Base-by-base conservation (phyloP, 2,329 filamentous ascomycete genomes). In the Alternaria arbusti region DNA sequence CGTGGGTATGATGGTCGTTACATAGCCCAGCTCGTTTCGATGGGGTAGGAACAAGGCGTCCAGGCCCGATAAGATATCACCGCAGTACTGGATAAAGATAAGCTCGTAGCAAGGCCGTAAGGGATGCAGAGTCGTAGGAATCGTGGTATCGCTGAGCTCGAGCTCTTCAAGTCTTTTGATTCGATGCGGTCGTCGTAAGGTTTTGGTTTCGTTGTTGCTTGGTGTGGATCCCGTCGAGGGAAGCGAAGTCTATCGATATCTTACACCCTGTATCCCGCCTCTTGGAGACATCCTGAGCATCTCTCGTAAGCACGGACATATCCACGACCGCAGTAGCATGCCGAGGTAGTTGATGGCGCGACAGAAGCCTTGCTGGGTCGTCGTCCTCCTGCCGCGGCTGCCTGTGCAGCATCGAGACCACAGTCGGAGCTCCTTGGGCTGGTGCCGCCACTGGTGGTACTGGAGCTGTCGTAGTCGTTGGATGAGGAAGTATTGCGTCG, bases 391-490 rank as follows among this genome's bases (percentile, higher is more conserved):
- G 71, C 61, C 17, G 74, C 73, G 17, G 56, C 60, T 28, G 50
- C 61, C 26, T 63, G 60, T 9, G 61, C 49, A 28, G 72, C 63
- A 49, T 84, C 82, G 23, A 84, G 78, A 20, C 81, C 82, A 61
- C 79, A 82, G 54, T 83, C 83, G 32, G 79, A 79, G 72, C 81
- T 84, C 46, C 80, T 74, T 10, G 87, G 86, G 74, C 87, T 88
- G 70, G 85, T 86, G 15, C 83, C 86, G 54, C 86, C 86, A 73
- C 86, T 88, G 15, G 79, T 80, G 47, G 82, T 85, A 65, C 83
- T 85, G 4, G 79, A 82, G 54, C 82, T 84, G 62, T 86, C 84
- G 66, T 86, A 84, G 61, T 84, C 85, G 64, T 81, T 81, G 44
- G 76, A 80, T n/a, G 77, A 78, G 44, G 82, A 82, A 49, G 84